phyloP scores from a whole-genome alignment of 257 asterid species.

The Pogostemon cablin region DNA sequence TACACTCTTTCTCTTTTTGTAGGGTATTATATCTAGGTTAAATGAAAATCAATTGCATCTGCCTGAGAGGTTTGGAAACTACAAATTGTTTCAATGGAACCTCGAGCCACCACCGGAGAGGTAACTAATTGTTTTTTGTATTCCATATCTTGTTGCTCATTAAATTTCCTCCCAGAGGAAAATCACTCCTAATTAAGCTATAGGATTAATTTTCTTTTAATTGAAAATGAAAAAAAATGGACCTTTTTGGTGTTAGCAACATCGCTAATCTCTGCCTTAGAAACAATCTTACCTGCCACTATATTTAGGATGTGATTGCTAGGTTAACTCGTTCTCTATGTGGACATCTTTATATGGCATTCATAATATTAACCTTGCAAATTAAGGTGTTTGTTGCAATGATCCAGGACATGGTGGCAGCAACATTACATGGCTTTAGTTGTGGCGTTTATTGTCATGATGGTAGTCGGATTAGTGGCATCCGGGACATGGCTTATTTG shows the following conservation, averaged over 20 bases:
- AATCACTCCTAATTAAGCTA: conserved; percentile 13
- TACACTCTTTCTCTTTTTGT: conserved; percentile 29
- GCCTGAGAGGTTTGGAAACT: conserved; percentile 81
- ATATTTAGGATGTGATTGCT: not conserved
- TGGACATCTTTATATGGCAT: not conserved
- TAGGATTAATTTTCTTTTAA: not conserved
- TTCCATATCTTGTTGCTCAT: conserved; percentile 17
- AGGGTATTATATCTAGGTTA: conserved; percentile 70
- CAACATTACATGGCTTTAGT: conserved; percentile 46
- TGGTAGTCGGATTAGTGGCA: conserved; percentile 56
- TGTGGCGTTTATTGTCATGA: conserved; percentile 35
- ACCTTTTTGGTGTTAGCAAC: not conserved
- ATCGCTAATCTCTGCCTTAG: not conserved
- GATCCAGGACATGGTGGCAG: conserved; percentile 66
- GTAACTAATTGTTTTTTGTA: conserved; percentile 38
- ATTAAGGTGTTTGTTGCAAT: conserved; percentile 20
- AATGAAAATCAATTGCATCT: conserved; percentile 55
- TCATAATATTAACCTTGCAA: not conserved
- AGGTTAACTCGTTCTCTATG: not conserved
- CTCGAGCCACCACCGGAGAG: conserved; percentile 64
- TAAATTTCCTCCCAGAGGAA: not conserved
- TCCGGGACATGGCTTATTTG: conserved; percentile 68
- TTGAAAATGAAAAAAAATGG: not conserved
- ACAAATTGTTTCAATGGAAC: conserved; percentile 61
- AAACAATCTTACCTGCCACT: not conserved